These are phyloP conservation scores for Candida sakaeoensis DNA, from an alignment of 805 yeast genomes.

Conservation along the genomic window DNA sequence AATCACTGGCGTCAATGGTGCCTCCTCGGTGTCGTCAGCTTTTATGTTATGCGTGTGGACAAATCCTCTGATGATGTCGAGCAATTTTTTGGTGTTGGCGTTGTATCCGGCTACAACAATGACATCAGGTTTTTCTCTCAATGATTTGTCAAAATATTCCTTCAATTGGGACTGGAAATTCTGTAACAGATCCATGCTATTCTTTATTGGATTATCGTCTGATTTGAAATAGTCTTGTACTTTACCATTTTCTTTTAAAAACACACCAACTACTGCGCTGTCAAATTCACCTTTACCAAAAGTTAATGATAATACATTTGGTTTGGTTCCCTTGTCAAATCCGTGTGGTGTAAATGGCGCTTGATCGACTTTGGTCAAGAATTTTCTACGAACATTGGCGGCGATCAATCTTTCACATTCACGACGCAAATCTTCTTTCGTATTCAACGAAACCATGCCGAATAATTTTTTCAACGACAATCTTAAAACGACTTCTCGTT, in stretches of 20 bases:
- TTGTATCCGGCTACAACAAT: constrained; percentile 87
- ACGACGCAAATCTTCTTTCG: constrained; percentile 77
- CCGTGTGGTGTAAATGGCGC: constrained; percentile 88
- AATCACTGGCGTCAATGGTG: constrained; percentile 62
- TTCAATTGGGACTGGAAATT: constrained; percentile 60
- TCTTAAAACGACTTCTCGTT: constrained; percentile 64
- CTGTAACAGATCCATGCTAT: constrained; percentile 36
- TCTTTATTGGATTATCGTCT: constrained; percentile 60
- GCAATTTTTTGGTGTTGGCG: constrained; percentile 62
- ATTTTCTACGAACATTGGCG: constrained; percentile 63
- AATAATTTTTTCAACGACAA: constrained; percentile 66
- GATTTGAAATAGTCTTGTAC: constrained; percentile 75
- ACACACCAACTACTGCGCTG: constrained; percentile 83
- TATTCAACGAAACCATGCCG: constrained; percentile 64
- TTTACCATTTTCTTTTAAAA: constrained; percentile 76
- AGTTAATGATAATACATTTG: constrained; percentile 77
- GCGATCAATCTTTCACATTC: constrained; percentile 71
- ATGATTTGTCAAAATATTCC: constrained; percentile 58
- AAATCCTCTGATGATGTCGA: constrained; percentile 51
- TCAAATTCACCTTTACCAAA: constrained; percentile 82
- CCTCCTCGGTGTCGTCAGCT: constrained; percentile 34
- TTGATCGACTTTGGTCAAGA: constrained; percentile 76
- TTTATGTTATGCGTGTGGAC: constrained; percentile 53
- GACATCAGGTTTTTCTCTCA: constrained; percentile 72
- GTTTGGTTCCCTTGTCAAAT: constrained; percentile 74